Percentiles rank a stretch among this genome's conserved stretches.
Conservation (phyloP, 768 basidiomycete species). For the Pulveroboletus ravenelii region DNA sequence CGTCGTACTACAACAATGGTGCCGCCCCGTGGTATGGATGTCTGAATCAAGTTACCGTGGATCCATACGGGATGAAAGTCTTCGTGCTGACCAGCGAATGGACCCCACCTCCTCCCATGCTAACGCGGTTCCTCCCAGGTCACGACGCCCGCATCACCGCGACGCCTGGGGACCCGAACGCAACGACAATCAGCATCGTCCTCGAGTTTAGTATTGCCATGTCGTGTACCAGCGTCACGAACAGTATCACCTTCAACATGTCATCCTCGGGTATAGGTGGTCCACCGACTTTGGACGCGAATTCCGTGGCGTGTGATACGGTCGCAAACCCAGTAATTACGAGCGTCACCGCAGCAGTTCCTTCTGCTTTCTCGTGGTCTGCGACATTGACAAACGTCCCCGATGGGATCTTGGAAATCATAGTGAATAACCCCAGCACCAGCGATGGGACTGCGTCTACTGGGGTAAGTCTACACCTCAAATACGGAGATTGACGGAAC, state of each 20-base stretch:
- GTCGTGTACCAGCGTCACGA: constrained; percentile 67
- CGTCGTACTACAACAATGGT: constrained; percentile 56
- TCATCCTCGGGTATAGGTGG: constrained; percentile 61
- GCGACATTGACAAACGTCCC: constrained; percentile 70
- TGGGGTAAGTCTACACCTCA: constrained; percentile 42
- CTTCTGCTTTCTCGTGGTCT: constrained; percentile 68
- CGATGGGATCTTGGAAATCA: constrained; percentile 79
- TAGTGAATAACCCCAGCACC: constrained; percentile 52
- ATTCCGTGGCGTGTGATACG: constrained; percentile 40
- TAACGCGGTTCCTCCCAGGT: constrained; percentile 80
- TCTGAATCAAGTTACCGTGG: constrained; percentile 58
- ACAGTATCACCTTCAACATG: constrained; percentile 61
- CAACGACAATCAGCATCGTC: constrained; percentile 54
- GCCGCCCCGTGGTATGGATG: constrained; percentile 72
- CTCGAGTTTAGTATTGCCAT: constrained; percentile 79
- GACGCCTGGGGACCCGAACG: constrained; percentile 38
- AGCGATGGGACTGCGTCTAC: constrained; percentile 42
- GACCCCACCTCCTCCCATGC: constrained; percentile 62
- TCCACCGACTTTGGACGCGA: constrained; percentile 47
- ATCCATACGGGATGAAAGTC: constrained; percentile 76
- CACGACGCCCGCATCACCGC: constrained; percentile 74
- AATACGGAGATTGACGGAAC: not conserved
- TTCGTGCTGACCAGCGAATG: constrained; percentile 68
- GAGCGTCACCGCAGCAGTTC: constrained; percentile 47
- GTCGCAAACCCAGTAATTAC: constrained; percentile 48